phyloP scores from a whole-genome alignment of 2,329 filamentous ascomycete species.

The Ceratocystis alfenasii region DNA sequence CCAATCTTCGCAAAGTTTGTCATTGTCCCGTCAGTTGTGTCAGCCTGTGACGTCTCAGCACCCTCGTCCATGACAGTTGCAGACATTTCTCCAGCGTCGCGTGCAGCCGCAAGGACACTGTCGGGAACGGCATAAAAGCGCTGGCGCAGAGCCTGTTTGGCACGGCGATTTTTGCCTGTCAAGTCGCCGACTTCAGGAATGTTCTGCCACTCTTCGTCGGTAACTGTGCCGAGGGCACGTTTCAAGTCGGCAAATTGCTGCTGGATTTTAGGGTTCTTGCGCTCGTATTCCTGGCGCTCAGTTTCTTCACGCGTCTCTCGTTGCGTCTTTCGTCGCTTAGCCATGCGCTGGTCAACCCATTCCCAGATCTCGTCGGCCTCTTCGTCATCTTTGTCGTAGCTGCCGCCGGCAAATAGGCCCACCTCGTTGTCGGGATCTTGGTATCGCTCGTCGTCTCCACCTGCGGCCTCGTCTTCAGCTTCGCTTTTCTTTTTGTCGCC shows the following conservation, averaged over 20 bases:
- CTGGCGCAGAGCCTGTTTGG: conserved; percentile 69
- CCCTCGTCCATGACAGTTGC: conserved; percentile 77
- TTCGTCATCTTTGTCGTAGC: conserved; percentile 95
- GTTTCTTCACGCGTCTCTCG: conserved; percentile 90
- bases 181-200: conserved; percentile 92
- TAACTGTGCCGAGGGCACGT: conserved; percentile 72
- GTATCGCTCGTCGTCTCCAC: conserved; percentile 63
- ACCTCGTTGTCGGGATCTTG: conserved; percentile 97
- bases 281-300: conserved; percentile 90
- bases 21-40: conserved; percentile 70
- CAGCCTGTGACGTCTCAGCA: conserved; percentile 26
- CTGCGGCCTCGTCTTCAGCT: conserved; percentile 33
- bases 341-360: conserved; percentile 95
- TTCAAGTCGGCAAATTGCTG: conserved; percentile 96
- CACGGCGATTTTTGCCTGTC: conserved; percentile 82
- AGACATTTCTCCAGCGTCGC: conserved; percentile 68
- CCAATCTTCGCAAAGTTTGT: conserved; percentile 98
- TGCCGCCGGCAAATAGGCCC: conserved; percentile 84
- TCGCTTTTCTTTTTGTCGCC: conserved; percentile 59
- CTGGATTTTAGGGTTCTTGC: conserved; percentile 94
- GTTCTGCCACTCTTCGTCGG: conserved; percentile 92
- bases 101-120: conserved; percentile 79
- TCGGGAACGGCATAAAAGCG: conserved; percentile 95
- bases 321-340: conserved; percentile 70
- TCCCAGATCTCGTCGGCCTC: conserved; percentile 95